Base-by-base conservation (phyloP, 202 grass and related monocot genomes). In the Zizania palustris region DNA sequence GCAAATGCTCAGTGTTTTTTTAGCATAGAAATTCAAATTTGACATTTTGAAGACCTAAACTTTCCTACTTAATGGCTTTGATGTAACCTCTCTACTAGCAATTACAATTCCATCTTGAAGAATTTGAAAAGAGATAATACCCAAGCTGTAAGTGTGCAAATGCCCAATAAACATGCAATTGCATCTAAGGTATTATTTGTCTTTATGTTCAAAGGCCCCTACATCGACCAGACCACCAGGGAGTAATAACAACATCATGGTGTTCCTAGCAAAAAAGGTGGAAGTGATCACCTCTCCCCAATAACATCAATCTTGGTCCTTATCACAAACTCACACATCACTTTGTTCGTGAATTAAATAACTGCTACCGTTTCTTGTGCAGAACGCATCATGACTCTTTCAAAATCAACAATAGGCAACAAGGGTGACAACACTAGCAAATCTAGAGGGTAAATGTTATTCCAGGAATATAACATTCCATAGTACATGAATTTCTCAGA, bases 161-260 rank as follows among this genome's bases (percentile, higher is more conserved):
- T 88, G 65, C 42, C 43, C 65, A 83, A 34, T 67, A 81, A 71
- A 70, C 50, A 16, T 77, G 77, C 53, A 77, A 60, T 77, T 81
- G 67, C 51, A 85, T 81, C 67, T 55, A 78, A 85, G 51, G 53
- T 67, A 41, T 71, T 37, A 4, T 45, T 60, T 84, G 11, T 72
- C 76, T 60, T 28, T 57, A 38, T 67, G 65, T 81, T 77, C 43
- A 62, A 77, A 77, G 68, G n/a, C 51, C 60, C 28, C 50, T 67
- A 76, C 66, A 77, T 77, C 72, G 60, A 88, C 44, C 66, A 68
- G 67, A 79, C 54, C 66, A 85, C 53, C 60, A 68, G 72, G 86
- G 54, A 85, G 50, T 89, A 81, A 85, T 89, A 77, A 89, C 86
- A 81, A 67, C 67, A 72, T 22, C 77, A 77, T 44, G 72, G 60